Percentiles rank a stretch among this genome's conserved stretches.
Evolutionary conservation across 306 rosid species (phyloP).

Genomic region (Vigna unguiculata): DNA sequence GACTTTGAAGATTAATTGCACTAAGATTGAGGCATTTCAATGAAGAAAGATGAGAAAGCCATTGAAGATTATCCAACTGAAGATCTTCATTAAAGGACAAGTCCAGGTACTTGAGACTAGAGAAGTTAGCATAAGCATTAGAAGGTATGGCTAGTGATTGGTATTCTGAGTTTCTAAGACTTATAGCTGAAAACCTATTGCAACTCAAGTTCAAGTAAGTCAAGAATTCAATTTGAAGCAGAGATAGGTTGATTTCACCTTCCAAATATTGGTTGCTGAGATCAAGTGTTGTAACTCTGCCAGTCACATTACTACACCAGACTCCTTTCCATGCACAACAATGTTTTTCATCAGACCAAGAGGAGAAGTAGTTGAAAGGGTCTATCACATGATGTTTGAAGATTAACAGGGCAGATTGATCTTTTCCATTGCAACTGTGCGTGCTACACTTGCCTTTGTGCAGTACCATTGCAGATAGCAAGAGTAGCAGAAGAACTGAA

Average conservation of each 20-base stretch:
- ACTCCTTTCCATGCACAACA: constrained; percentile 4
- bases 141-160: not conserved
- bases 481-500: not conserved
- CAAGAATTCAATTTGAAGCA: constrained; percentile 26
- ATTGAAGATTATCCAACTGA: not conserved
- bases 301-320: not conserved
- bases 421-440: constrained; percentile 13
- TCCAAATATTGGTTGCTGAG: not conserved
- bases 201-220: constrained; percentile 15
- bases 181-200: not conserved
- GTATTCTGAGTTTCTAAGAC: not conserved
- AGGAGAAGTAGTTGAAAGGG: not conserved
- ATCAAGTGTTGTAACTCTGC: constrained; percentile 4
- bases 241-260: not conserved
- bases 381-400: constrained; percentile 13
- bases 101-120: not conserved
- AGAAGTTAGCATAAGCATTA: not conserved
- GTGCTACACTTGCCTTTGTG: not conserved
- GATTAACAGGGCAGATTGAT: not conserved
- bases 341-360: not conserved
- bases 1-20: not conserved
- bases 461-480: not conserved
- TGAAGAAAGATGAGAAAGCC: not conserved
- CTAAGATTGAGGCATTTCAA: not conserved
- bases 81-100: constrained; percentile 8